Evolutionary conservation across 2,329 filamentous ascomycete genomes (phyloP), one percentile per base, ranked within the genome.

Genomic region (Claviceps maximensis): DNA sequence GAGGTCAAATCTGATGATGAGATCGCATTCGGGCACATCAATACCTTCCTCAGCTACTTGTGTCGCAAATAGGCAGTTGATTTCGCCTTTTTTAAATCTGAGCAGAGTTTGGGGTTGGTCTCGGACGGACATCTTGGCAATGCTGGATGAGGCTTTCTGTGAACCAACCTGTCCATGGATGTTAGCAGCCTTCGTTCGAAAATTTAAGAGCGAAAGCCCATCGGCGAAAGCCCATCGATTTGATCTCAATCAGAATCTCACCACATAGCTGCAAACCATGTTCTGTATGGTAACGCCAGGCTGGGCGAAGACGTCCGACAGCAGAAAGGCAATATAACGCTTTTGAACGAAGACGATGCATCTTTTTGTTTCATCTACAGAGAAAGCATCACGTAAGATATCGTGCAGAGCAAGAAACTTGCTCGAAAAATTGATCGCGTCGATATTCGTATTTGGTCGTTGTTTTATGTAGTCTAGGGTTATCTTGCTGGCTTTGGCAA

Each of bases 341-440:
- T 85, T 78, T 56, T 88, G 76, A 0, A 95, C 89, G 65, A 98
- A 97, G 0, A 97, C 79, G 53, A 98, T 95, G 62, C 89, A 95
- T 2, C 66, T 59, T n/a, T 57, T 60, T 2, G 60, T 58, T 5
- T 52, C 38, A 19, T 83, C 82, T 29, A 76, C 73, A 7, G 81
- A 74, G 60, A 89, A 96, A 49, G 84, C 76, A 8, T 79, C 66
- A 3, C 67, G 63, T 1, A 97, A 72, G 53, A 82, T 79, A 2
- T 72, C 63, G 23, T 80, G 65, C 0, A 97, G 76, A 5, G 75
- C 60, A 4, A 77, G 66, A 0, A 91, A 83, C 65, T 97, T 98
- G 17, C 80, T 73, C 27, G 89, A 95, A 13, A 95, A 61, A 2
- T 74, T 62, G 1, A 60, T 55, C 0, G 56, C 54, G 2, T 61